Evolutionary conservation across 371 early-diverging fungal genomes (phyloP), one percentile per base, ranked within the genome.

Genomic region (Rhizomucor pusillus): DNA sequence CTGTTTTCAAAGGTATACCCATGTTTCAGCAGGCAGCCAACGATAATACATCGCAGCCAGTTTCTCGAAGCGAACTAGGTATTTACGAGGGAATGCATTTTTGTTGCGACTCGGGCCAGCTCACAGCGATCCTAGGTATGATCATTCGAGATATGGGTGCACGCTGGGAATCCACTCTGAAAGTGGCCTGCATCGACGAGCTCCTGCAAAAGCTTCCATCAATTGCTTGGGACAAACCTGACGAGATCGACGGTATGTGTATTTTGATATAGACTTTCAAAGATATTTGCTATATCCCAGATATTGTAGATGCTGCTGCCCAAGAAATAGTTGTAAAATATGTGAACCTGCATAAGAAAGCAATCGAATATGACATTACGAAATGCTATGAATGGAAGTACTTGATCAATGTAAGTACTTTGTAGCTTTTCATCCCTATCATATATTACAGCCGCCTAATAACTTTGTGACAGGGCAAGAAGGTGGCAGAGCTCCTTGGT

Each of bases 101-200:
- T 46, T 47, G 1, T 47, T 19, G 35, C 37, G 41, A 40, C 5
- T 24, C 14, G 13, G 3, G 11, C 24, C 9, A 47, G 35, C n/a
- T 6, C 16, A 16, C n/a, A 53, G 3, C 2, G 5, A 52, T 2
- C 18, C 48, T 69, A 76, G 80, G 81, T 14, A 72, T 78, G 69
- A 33, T 78, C 3, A 82, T 86, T 41, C 77, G 84, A 18, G 76
- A 80, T 19, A 59, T 82, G 40, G 77, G 74, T 0, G 50, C 40
- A 19, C 70, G 84, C 24, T 93, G 93, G 92, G 58, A 65, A 13
- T 67, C 77, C 6, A 82, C 85, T 0, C 59, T 89, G n/a, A 61
- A 87, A 11, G 62, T 90, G 29, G 69, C 85, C 0, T 63, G 85
- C 0, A 79, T 76, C 0, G 65, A 73, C 12, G 88, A 89, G 1